Percentiles rank a stretch among this genome's conserved stretches.
These are phyloP conservation scores for Leccinum obscurum DNA, from an alignment of 768 basidiomycete species.

Conservation along the genomic window DNA sequence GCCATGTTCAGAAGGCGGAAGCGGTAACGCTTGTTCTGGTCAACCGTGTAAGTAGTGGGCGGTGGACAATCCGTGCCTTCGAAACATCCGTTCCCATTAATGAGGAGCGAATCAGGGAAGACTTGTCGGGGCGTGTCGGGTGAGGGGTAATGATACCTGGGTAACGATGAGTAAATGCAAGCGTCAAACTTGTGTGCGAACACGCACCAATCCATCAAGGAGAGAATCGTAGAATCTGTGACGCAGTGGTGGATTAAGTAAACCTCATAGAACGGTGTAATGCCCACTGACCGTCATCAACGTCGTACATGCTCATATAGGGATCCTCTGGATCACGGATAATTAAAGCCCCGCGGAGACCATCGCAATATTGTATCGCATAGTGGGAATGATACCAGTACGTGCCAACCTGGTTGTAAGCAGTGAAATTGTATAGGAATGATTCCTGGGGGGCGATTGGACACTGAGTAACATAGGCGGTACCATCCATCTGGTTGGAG, in stretches of 20 bases:
- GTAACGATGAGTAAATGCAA: background rate
- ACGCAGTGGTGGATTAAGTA: background rate
- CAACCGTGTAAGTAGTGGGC: slow-evolving; percentile 35
- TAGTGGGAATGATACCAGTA: slow-evolving; percentile 38
- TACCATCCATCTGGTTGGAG: slow-evolving; percentile 31
- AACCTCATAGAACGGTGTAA: background rate
- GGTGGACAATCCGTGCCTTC: slow-evolving; percentile 21
- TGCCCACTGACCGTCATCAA: slow-evolving; percentile 21
- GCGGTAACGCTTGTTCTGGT: slow-evolving; percentile 37
- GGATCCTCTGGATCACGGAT: slow-evolving; percentile 22
- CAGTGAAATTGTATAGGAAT: slow-evolving; percentile 39
- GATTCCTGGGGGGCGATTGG: slow-evolving; percentile 36
- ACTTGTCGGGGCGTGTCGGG: slow-evolving; percentile 7
- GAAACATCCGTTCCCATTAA: slow-evolving; percentile 42
- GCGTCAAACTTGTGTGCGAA: background rate
- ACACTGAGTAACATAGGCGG: slow-evolving; percentile 42
- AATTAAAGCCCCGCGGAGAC: slow-evolving; percentile 32
- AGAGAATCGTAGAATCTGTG: slow-evolving; percentile 1
- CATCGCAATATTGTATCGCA: slow-evolving; percentile 35
- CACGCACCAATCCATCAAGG: background rate
- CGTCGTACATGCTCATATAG: slow-evolving; percentile 17
- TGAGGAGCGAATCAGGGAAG: slow-evolving; percentile 36
- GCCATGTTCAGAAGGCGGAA: slow-evolving; percentile 39
- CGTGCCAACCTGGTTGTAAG: slow-evolving; percentile 36
- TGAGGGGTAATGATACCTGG: slow-evolving; percentile 22